These are phyloP conservation scores for Lathyrus oleraceus DNA, from an alignment of 306 rosid species.

Conservation along the genomic window DNA sequence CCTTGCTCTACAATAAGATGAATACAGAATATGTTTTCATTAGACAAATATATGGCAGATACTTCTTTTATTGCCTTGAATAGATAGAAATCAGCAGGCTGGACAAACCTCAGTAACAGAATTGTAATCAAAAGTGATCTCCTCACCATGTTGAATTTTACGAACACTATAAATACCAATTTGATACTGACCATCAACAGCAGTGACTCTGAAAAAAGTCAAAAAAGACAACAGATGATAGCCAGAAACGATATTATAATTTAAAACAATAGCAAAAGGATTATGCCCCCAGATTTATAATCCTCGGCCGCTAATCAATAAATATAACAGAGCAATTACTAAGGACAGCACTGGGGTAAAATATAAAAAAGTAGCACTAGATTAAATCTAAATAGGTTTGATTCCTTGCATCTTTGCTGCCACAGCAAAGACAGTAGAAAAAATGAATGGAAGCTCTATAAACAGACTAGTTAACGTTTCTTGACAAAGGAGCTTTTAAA, in stretches of 20 bases:
- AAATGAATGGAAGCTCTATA: conserved; percentile 6
- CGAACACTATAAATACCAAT: conserved; percentile 93
- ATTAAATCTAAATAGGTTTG: neutral
- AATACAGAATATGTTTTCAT: conserved; percentile 19
- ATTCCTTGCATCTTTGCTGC: conserved; percentile 10
- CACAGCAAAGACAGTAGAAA: neutral
- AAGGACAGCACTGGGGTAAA: neutral
- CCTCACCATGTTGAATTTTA: conserved; percentile 83
- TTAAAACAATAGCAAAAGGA: neutral
- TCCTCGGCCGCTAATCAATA: conserved; percentile 17
- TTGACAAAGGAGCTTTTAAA: neutral
- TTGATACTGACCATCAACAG: conserved; percentile 94
- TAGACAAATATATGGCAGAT: conserved; percentile 22
- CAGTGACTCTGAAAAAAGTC: conserved; percentile 73
- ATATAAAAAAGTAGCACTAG: conserved; percentile 5
- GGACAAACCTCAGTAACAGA: conserved; percentile 96
- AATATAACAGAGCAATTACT: conserved; percentile 1
- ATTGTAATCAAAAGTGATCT: conserved; percentile 94
- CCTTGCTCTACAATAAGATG: conserved; percentile 75
- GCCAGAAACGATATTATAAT: neutral
- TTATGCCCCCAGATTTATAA: conserved; percentile 8
- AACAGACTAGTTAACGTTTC: neutral
- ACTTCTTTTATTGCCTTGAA: conserved; percentile 8
- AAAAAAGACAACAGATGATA: neutral
- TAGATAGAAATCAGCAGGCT: conserved; percentile 10